A percentile compares a stretch with the other conserved stretches of the same genome.
phyloP scores from a whole-genome alignment of 1,284 basidiomycete species.

The Papiliotrema flavescens region DNA sequence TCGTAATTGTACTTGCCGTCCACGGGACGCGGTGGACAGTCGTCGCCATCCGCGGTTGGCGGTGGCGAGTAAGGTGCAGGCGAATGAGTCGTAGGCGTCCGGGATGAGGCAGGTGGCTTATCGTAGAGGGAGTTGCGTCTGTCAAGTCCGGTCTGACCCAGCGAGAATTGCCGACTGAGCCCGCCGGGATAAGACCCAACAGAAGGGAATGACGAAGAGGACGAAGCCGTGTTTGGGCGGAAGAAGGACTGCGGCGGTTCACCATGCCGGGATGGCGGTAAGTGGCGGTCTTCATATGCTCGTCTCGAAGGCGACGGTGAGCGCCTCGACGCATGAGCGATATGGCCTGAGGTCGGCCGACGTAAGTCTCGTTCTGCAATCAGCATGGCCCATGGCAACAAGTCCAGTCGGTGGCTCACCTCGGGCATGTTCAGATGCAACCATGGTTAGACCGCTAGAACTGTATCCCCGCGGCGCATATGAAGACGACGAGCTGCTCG shows the following conservation, averaged over 20 bases:
- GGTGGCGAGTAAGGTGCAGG: constrained; percentile 8
- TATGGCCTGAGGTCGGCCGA: neutral
- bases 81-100: neutral
- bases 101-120: neutral
- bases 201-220: neutral
- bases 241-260: neutral
- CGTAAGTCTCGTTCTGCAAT: too few relatives aligned
- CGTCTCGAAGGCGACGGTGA: neutral
- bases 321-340: too few relatives aligned
- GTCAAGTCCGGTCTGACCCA: neutral
- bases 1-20: neutral
- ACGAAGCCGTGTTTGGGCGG: neutral
- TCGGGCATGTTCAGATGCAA: too few relatives aligned
- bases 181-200: neutral
- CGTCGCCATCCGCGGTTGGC: constrained; percentile 4
- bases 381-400: too few relatives aligned
- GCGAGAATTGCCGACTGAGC: neutral
- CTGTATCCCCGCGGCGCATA: neutral
- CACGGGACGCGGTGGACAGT: neutral
- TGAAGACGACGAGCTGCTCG: neutral
- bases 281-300: neutral
- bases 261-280: neutral
- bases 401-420: too few relatives aligned
- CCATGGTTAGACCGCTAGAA: too few relatives aligned
- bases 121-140: neutral